Evolutionary conservation across 495 filamentous ascomycete genomes (phyloP), one percentile per base, ranked within the genome.

Genomic region (Aspergillus bertholletiae): DNA sequence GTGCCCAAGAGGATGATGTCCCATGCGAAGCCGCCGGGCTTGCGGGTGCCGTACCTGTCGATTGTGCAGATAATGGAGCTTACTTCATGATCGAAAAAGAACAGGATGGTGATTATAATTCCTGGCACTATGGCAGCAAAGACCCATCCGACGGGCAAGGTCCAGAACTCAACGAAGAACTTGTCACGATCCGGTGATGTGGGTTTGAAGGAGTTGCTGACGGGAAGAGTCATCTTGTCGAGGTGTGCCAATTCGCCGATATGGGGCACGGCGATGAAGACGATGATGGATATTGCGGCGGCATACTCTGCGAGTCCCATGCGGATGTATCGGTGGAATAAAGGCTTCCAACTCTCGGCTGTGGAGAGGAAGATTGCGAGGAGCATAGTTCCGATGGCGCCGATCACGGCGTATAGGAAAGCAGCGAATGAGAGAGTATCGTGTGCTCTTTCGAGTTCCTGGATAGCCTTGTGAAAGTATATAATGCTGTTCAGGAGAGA

Each of bases 61-160:
- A 87, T 78, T 0, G 86, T 89, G 60, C 85, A 87, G 46, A 88
- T 88, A 51, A 89, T 88, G n/a, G 83, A 88, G 61, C 82, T 86
- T 22, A 88, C 84, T 59, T 89, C 86, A 49, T 88, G 86, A 53
- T 89, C 85, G 58, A 88, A 89, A 70, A 87, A 89, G 73, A 88
- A 89, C 0, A 89, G 76, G 0, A 83, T 72, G 1, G 85, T 88
- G 52, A 88, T 85, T 56, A 89, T 86, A 15, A 81, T 61, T 0
- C 86, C 86, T 0, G 85, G 85, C 2, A 88, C 67, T 7, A 88
- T 80, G 37, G 86, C 80, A 27, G 76, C 78, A 60, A 88, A 82
- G 5, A 87, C 75, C 86, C 86, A 89, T 7, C 53, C 57, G 0
- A 81, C 67, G 1, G 83, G 82, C 13, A 88, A 57, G 54, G 80